Evolutionary conservation across 805 yeast genomes (phyloP).

Genomic region (Monosporozyma siamensis): DNA sequence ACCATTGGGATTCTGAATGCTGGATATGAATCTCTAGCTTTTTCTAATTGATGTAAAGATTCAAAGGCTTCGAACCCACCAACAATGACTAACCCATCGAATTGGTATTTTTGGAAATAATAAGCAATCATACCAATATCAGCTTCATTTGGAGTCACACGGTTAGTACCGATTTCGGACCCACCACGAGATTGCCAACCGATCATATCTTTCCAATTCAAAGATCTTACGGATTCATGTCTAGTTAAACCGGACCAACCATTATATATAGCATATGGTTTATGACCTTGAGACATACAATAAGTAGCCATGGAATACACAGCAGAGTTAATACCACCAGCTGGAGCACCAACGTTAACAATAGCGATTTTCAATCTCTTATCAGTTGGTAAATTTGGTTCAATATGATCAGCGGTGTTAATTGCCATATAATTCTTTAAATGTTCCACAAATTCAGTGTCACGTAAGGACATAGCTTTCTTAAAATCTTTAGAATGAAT

Average conservation of each 20-base stretch:
- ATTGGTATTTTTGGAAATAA: slow-evolving; percentile 55
- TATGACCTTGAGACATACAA: slow-evolving; percentile 69
- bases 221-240: slow-evolving; percentile 49
- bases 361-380: slow-evolving; percentile 57
- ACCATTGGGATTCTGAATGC: slow-evolving; percentile 71
- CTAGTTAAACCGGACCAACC: slow-evolving; percentile 66
- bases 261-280: slow-evolving; percentile 58
- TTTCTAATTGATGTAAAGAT: slow-evolving; percentile 58
- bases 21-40: slow-evolving; percentile 53
- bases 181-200: slow-evolving; percentile 73
- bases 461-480: slow-evolving; percentile 62
- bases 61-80: slow-evolving; percentile 79
- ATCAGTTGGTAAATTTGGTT: slow-evolving; percentile 45
- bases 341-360: slow-evolving; percentile 72
- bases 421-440: slow-evolving; percentile 54
- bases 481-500: slow-evolving; percentile 58
- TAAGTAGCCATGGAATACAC: slow-evolving; percentile 64
- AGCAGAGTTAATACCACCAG: slow-evolving; percentile 73
- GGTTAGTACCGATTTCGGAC: slow-evolving; percentile 73
- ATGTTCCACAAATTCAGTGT: slow-evolving; percentile 59
- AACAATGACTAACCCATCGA: slow-evolving; percentile 63
- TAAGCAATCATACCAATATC: slow-evolving; percentile 66
- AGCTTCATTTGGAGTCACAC: slow-evolving; percentile 55
- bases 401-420: slow-evolving; percentile 58
- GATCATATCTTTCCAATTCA: slow-evolving; percentile 61